Conservation (phyloP, 805 yeast species). For the Scheffersomyces lignosus region DNA sequence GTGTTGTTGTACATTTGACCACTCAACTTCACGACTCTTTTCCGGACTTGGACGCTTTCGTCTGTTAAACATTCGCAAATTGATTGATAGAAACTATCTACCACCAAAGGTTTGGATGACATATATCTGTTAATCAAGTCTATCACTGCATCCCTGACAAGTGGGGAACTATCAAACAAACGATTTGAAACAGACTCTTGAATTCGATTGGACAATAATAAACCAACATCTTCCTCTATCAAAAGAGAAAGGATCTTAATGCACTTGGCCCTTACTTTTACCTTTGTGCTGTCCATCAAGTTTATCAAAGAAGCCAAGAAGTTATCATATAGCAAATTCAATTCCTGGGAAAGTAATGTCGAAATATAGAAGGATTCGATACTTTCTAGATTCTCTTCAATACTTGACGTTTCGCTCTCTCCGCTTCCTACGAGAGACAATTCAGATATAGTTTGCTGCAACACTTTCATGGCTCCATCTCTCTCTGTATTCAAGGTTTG, state of each 20-base stretch:
- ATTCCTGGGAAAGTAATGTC: slow-evolving; percentile 24
- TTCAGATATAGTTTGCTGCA: not conserved
- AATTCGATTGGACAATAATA: slow-evolving; percentile 52
- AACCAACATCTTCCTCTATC: slow-evolving; percentile 50
- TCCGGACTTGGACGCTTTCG: slow-evolving; percentile 63
- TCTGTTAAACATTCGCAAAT: slow-evolving; percentile 55
- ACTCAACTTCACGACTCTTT: slow-evolving; percentile 56
- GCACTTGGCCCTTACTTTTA: slow-evolving; percentile 51
- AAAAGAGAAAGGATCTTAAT: slow-evolving; percentile 60
- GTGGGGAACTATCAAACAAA: slow-evolving; percentile 61
- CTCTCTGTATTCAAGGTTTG: not conserved
- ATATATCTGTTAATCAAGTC: slow-evolving; percentile 60
- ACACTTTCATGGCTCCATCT: not conserved
- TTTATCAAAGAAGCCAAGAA: slow-evolving; percentile 50
- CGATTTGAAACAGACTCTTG: slow-evolving; percentile 51
- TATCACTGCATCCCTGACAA: slow-evolving; percentile 74
- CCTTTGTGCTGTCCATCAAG: slow-evolving; percentile 28
- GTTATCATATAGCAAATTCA: slow-evolving; percentile 47
- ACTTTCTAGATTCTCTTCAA: not conserved
- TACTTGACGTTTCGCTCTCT: not conserved
- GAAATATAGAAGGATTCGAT: not conserved
- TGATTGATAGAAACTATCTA: slow-evolving; percentile 49
- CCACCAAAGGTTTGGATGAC: slow-evolving; percentile 41
- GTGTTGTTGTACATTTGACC: slow-evolving; percentile 46
- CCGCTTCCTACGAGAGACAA: too few relatives aligned